Conservation (phyloP, 1,284 basidiomycete species). For the Pisolithus thermaeus region DNA sequence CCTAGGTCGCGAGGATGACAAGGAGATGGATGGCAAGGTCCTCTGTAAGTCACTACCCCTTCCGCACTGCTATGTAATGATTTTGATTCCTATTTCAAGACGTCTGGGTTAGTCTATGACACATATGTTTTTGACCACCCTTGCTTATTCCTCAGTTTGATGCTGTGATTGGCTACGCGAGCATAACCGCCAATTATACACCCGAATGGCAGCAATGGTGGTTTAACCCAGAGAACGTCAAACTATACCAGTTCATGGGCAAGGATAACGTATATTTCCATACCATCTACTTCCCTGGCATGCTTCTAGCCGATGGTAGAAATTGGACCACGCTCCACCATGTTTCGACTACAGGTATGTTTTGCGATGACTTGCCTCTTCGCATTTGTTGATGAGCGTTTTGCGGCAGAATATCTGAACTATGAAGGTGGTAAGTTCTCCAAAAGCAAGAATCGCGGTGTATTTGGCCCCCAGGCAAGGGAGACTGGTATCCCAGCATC, state of each 20-base stretch:
- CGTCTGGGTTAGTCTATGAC: slow-evolving; percentile 63
- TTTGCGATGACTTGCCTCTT: background rate
- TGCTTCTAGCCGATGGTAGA: slow-evolving; percentile 85
- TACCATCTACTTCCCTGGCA: slow-evolving; percentile 91
- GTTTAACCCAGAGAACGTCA: slow-evolving; percentile 90
- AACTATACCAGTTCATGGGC: slow-evolving; percentile 98
- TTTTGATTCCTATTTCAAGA: slow-evolving; percentile 38
- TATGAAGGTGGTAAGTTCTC: slow-evolving; percentile 99
- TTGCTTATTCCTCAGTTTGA: slow-evolving; percentile 66
- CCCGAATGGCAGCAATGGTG: slow-evolving; percentile 97
- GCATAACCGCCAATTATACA: slow-evolving; percentile 96
- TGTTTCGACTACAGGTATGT: slow-evolving; percentile 85
- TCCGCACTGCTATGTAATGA: background rate
- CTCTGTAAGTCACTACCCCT: slow-evolving; percentile 65
- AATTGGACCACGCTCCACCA: slow-evolving; percentile 95
- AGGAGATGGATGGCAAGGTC: slow-evolving; percentile 91
- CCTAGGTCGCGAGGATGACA: slow-evolving; percentile 66
- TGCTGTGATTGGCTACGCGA: slow-evolving; percentile 95
- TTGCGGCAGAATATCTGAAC: slow-evolving; percentile 82
- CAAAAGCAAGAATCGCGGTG: slow-evolving; percentile 94
- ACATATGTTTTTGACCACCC: background rate
- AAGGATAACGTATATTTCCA: slow-evolving; percentile 99
- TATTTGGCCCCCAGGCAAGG: slow-evolving; percentile 93
- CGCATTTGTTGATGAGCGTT: slow-evolving; percentile 1
- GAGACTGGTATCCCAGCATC: slow-evolving; percentile 90